Evolutionary conservation across 768 basidiomycete species (phyloP), one percentile per base, ranked within the genome.

Genomic region (Tremella yokohamensis): DNA sequence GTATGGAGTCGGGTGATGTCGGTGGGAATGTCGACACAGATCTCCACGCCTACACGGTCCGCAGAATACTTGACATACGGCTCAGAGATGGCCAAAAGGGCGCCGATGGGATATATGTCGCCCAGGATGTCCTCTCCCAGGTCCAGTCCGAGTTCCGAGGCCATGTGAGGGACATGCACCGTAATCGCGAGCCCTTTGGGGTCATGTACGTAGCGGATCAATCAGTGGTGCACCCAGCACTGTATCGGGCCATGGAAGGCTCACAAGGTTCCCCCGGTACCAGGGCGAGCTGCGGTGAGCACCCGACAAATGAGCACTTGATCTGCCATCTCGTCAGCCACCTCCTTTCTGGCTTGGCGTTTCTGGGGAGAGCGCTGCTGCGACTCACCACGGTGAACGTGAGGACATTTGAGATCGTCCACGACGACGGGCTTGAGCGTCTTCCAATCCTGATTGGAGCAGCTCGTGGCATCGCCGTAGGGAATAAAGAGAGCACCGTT

Each of bases 241-340:
- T 8, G 37, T 2, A 22, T 18, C 18, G 2, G 15, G 25, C 8
- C 16, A 37, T 15, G 37, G 9, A 16, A 11, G 7, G 37, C 56
- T 57, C 49, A 57, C 56, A 57, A 50, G 47, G 3, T 51, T 6
- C 40, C 18, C 19, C 49, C 49, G 1, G 4, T 24, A 2, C 38
- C 56, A 1, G 50, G 16, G 11, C 16, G 15, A 12, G 39, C 12
- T 15, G 1, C 4, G 19, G 48, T 40, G 6, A 57, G 9, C 1
- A 57, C 38, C 38, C 56, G 47, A 51, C 56, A 57, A 11, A 57
- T 22, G 2, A 57, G 26, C n/a, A 50, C 49, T 13, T 45, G 26
- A 11, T 45, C 54, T 56, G 42, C 16, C n/a, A 3, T 50, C 29
- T 34, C 29, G 29, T 34, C 42, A 45, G 42, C 42, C 42, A n/a